Evolutionary conservation across 1,139 yeast species (phyloP), one percentile per base, ranked within the genome.

Genomic region (Zygosaccharomyces pseudobailii): DNA sequence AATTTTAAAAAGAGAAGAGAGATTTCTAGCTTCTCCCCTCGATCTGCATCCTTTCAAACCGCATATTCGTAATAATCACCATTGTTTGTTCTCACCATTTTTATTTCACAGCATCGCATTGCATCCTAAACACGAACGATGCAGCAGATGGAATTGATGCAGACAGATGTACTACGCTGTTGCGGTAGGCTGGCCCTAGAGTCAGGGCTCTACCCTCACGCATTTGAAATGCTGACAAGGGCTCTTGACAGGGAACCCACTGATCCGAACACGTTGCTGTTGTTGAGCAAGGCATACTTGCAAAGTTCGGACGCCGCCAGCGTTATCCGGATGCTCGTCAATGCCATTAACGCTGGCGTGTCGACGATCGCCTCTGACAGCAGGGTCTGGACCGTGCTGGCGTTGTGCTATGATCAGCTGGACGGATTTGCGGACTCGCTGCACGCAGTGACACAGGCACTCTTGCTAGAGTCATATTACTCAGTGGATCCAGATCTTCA

Each of bases 121-220:
- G 33, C 7, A 6, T 9, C 10, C 19, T 9, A 9, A n/a, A n/a
- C 23, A 10, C 6, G 19, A n/a, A 36, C 24, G 9, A 42, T 44
- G 51, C 43, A 43, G 20, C 36, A 47, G 38, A 41, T 50, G 22
- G 45, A 42, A 27, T 21, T 33, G 30, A 20, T 46, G 40, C 50
- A 40, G 13, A 45, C 42, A 24, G 59, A 52, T 40, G 47, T 53
- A 20, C 47, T 49, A 21, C 48, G 51, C 24, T 36, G 45, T 38
- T 58, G 62, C 48, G 53, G 62, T 31, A 44, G 51, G 24, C 36
- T 58, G 38, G 61, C 62, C 6, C 36, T 54, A 13, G 50, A 51
- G 27, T 55, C 58, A 60, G 45, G 50, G 33, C 40, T 47, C 23
- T 36, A 49, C 27, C 49, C 55, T 17, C 31, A 50, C 6, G 57